Evolutionary conservation across 2,329 filamentous ascomycete genomes (phyloP).

Genomic region (Zymoseptoria ardabiliae): DNA sequence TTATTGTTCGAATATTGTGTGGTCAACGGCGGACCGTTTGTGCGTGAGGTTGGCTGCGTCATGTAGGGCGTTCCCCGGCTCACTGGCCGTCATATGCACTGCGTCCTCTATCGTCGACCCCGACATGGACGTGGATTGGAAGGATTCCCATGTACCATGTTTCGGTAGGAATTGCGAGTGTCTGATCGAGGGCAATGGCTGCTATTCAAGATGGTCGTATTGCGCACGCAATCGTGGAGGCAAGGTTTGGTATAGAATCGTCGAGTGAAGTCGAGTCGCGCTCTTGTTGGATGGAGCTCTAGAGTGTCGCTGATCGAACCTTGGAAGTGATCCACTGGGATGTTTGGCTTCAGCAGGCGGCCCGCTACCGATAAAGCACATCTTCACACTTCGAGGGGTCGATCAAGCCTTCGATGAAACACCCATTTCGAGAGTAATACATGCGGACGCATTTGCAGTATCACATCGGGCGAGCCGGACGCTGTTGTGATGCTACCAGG

Average conservation of each 20-base stretch:
- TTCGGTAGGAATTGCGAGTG: background rate
- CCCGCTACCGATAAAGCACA: background rate
- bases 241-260: background rate
- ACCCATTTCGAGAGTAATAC: no score
- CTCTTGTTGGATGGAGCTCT: no score
- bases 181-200: background rate
- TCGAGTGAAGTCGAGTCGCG: background rate
- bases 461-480: no score
- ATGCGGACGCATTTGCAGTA: no score
- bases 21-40: constrained; percentile 26
- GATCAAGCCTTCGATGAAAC: no score
- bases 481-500: no score
- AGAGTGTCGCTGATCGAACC: background rate
- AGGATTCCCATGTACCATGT: constrained; percentile 6
- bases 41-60: constrained; percentile 23
- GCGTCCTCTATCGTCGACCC: constrained; percentile 13
- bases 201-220: background rate
- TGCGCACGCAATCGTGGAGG: background rate
- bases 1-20: constrained; percentile 13
- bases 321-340: background rate
- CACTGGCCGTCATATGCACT: constrained; percentile 15
- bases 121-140: constrained; percentile 16
- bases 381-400: no score
- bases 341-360: background rate
- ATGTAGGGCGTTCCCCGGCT: constrained; percentile 17